These are phyloP conservation scores for Russula abietina DNA, from an alignment of 768 basidiomycete species.

Conservation along the genomic window DNA sequence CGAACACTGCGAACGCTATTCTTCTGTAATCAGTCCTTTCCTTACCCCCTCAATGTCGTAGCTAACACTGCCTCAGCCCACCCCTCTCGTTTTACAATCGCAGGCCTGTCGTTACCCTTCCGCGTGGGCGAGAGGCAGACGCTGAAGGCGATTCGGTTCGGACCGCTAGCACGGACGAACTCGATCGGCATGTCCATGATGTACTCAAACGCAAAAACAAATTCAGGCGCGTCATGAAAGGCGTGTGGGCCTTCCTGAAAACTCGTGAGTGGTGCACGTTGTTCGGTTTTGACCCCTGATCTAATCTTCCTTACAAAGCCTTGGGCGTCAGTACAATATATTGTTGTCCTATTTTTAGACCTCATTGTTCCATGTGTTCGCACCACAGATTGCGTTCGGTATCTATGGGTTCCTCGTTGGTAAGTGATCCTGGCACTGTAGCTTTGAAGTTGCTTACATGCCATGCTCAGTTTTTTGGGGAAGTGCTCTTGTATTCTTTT, in stretches of 20 bases:
- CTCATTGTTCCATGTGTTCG: not conserved
- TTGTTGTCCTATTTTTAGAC: not conserved
- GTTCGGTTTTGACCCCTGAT: not conserved
- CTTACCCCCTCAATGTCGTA: not conserved
- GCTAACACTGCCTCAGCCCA: slow-evolving; percentile 40
- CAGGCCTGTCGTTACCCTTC: slow-evolving; percentile 59
- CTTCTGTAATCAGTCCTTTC: slow-evolving; percentile 43
- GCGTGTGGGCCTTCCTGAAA: slow-evolving; percentile 78
- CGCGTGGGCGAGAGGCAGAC: slow-evolving; percentile 30
- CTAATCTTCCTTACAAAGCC: slow-evolving; percentile 35
- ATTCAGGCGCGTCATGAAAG: slow-evolving; percentile 52
- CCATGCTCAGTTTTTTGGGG: slow-evolving; percentile 70
- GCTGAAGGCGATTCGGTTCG: slow-evolving; percentile 32
- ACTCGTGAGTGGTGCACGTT: slow-evolving; percentile 50
- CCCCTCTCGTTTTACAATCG: slow-evolving; percentile 64
- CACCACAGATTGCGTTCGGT: slow-evolving; percentile 48
- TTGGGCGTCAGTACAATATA: slow-evolving; percentile 49
- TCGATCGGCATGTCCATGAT: slow-evolving; percentile 77
- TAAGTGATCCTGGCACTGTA: slow-evolving; percentile 29
- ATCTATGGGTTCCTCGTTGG: slow-evolving; percentile 76
- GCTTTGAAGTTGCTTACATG: slow-evolving; percentile 5
- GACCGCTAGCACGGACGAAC: slow-evolving; percentile 36
- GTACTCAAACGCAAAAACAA: slow-evolving; percentile 58
- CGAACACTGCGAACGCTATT: slow-evolving; percentile 76
- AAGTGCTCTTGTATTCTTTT: slow-evolving; percentile 71